Percentiles rank a stretch among this genome's conserved stretches.
phyloP scores from a whole-genome alignment of 495 filamentous ascomycete species.

The Corynascus novoguineensis region DNA sequence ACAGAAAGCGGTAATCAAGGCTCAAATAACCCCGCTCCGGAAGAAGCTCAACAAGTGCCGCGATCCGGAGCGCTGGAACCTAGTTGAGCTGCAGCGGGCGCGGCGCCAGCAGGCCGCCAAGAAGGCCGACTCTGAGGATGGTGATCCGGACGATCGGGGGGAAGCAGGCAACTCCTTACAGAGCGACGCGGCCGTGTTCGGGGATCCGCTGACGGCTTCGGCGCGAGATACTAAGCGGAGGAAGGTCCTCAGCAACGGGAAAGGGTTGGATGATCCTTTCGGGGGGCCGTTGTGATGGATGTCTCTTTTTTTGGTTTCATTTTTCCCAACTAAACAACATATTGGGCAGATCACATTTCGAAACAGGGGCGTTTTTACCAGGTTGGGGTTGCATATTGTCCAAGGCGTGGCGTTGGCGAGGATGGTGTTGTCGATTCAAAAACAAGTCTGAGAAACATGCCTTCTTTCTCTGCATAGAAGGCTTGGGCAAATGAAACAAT shows the following conservation, averaged over 20 bases:
- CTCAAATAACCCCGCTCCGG: constrained; percentile 48
- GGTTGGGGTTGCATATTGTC: no score
- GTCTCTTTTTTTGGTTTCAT: not conserved
- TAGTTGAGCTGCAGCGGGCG: constrained; percentile 52
- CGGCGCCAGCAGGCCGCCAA: constrained; percentile 40
- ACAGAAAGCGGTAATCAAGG: constrained; percentile 34
- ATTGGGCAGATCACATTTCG: no score
- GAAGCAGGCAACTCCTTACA: constrained; percentile 34
- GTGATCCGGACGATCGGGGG: constrained; percentile 6
- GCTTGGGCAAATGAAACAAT: no score
- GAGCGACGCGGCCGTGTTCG: constrained; percentile 42
- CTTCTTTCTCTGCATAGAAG: no score
- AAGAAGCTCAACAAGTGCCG: constrained; percentile 76
- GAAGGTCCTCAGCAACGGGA: constrained; percentile 48
- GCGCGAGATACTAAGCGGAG: constrained; percentile 50
- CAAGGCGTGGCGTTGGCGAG: no score
- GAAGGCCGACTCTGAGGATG: constrained; percentile 35
- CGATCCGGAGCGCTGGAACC: constrained; percentile 62
- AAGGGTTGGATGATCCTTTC: constrained; percentile 41
- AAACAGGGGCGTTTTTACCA: no score
- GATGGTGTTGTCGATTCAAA: no score
- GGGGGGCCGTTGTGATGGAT: constrained; percentile 40
- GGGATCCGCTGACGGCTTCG: constrained; percentile 23
- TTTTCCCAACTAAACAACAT: not conserved
- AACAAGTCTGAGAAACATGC: no score